Evolutionary conservation across 2,329 filamentous ascomycete genomes (phyloP), one percentile per base, ranked within the genome.

Genomic region (Aspergillus japonicus): DNA sequence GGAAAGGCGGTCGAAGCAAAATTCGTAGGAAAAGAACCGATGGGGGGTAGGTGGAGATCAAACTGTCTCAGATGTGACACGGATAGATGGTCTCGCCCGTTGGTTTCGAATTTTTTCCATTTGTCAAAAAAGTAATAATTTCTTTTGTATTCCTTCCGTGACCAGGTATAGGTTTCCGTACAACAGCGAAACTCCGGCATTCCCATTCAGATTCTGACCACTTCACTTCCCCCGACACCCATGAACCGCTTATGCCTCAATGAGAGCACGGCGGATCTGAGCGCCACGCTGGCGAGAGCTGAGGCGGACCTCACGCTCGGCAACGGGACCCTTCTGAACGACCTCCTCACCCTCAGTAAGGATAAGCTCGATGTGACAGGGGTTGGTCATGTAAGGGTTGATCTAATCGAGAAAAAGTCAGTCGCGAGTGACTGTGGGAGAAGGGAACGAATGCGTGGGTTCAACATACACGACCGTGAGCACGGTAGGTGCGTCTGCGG

Each of bases 311-410:
- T 89, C 85, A 72, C 87, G 87, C 74, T 83, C 82, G 67, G 83
- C 85, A 73, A 87, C 85, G 72, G 88, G 85, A 65, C 88, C 88
- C 89, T 99, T 99, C 84, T 93, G 87, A 74, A 99, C 92, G 73
- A 90, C 87, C 87, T 99, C 96, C 78, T 96, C 90, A 75, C 86
- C 92, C 88, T 99, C 96, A 78, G 94, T 96, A 74, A 99, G 88
- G 88, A 99, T 99, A 76, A 99, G 86, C 87, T 99, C 96, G 82
- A 99, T 96, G 89, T 99, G 95, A 91, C 94, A 99, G 73, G 95
- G 95, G 89, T 96, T 96, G 73, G 93, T 97, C 96, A 99, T 98
- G 89, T 98, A 99, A 68, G 95, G 95, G 89, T 99, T 99, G 86
- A 99, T 99, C 93, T 97, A 79, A n/a, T 48, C 26, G 11, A 55